phyloP scores from a whole-genome alignment of 805 yeast species.

The Schwanniomyces sp. region DNA sequence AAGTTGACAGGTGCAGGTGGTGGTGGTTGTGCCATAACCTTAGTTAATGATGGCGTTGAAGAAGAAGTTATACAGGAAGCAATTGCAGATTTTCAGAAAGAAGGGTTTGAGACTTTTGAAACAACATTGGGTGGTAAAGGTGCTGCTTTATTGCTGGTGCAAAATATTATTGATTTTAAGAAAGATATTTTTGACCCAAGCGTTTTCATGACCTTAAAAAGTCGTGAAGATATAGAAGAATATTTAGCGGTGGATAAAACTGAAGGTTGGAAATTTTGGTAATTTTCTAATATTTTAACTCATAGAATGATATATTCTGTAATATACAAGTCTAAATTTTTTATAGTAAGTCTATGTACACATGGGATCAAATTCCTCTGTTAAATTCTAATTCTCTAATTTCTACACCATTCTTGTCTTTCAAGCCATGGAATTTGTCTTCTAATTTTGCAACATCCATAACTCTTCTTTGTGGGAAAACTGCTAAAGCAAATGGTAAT shows the following conservation, averaged over 20 bases:
- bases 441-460: slow-evolving; percentile 65
- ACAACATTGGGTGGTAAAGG: slow-evolving; percentile 91
- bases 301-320: background rate
- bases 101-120: slow-evolving; percentile 72
- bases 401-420: slow-evolving; percentile 58
- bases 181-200: slow-evolving; percentile 25
- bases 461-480: slow-evolving; percentile 86
- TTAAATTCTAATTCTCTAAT: slow-evolving; percentile 76
- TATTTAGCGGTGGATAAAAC: slow-evolving; percentile 44
- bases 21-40: slow-evolving; percentile 96
- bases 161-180: slow-evolving; percentile 8
- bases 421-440: slow-evolving; percentile 56
- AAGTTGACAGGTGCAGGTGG: slow-evolving; percentile 99
- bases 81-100: slow-evolving; percentile 30
- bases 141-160: slow-evolving; percentile 52
- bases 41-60: slow-evolving; percentile 51
- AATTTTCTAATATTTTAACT: slow-evolving; percentile 34
- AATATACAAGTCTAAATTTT: background rate
- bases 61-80: slow-evolving; percentile 37
- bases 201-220: slow-evolving; percentile 34
- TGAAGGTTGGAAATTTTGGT: slow-evolving; percentile 65
- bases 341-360: background rate
- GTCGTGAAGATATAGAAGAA: slow-evolving; percentile 49
- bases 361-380: slow-evolving; percentile 71
- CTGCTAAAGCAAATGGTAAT: slow-evolving; percentile 91